A percentile compares a stretch with the other conserved stretches of the same genome.
These are phyloP conservation scores for Scorias spongiosa DNA, from an alignment of 2,329 filamentous ascomycete species.

Conservation along the genomic window DNA sequence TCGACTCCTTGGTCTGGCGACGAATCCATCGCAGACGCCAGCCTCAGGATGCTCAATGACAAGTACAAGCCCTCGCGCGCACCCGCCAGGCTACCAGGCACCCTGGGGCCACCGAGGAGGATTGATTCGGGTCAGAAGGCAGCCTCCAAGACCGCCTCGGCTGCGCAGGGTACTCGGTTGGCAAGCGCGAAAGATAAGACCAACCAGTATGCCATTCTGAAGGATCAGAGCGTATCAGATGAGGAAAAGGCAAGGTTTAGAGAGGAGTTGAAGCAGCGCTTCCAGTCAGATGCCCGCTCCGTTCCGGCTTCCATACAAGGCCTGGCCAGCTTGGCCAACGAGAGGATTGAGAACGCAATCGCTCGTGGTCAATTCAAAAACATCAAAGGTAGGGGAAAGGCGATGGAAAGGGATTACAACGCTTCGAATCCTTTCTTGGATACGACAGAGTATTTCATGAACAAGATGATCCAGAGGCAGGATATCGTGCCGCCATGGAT, in stretches of 20 bases:
- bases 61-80: constrained; percentile 41
- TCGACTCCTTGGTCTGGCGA: constrained; percentile 63
- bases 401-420: constrained; percentile 65
- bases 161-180: constrained; percentile 33
- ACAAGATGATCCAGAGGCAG: constrained; percentile 94
- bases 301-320: constrained; percentile 67
- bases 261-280: constrained; percentile 65
- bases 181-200: constrained; percentile 45
- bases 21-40: constrained; percentile 59
- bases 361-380: constrained; percentile 78
- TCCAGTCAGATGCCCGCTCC: constrained; percentile 53
- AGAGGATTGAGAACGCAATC: constrained; percentile 87
- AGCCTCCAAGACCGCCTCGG: constrained; percentile 14
- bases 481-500: constrained; percentile 97
- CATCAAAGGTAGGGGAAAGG: constrained; percentile 57
- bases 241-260: constrained; percentile 58
- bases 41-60: constrained; percentile 62
- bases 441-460: constrained; percentile 95
- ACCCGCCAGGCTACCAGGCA: constrained; percentile 23
- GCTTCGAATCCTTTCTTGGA: constrained; percentile 82
- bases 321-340: constrained; percentile 69
- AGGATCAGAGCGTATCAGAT: constrained; percentile 45
- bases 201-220: constrained; percentile 37
- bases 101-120: constrained; percentile 25
- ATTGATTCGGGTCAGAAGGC: constrained; percentile 31